Conservation (phyloP, 495 filamentous ascomycete genomes). For the Aspergillus sparsus region DNA sequence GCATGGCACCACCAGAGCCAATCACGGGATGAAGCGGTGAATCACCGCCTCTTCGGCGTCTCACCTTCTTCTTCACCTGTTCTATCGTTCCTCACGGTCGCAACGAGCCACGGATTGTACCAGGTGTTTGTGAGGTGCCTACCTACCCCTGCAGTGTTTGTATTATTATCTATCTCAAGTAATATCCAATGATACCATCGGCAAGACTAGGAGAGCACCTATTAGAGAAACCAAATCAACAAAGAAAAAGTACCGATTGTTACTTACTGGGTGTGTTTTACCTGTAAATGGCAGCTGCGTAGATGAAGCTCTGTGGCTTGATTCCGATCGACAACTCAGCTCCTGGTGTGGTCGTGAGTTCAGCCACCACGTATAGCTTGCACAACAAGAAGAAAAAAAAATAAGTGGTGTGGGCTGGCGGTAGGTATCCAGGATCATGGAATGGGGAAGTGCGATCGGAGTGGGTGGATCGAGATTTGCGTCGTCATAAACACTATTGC, state of each 20-base stretch:
- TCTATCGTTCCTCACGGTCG: neutral
- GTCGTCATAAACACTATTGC: neutral
- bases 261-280: no score
- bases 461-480: constrained; percentile 14
- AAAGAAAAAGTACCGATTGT: no score
- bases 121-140: no score
- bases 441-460: constrained; percentile 1
- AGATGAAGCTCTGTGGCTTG: neutral
- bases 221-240: no score
- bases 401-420: constrained; percentile 7
- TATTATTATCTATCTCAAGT: no score
- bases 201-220: no score
- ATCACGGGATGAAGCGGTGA: constrained; percentile 21
- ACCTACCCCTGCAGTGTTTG: no score
- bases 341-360: neutral
- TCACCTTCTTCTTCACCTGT: no score
- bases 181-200: no score
- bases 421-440: constrained; percentile 20
- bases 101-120: neutral
- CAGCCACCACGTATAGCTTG: constrained; percentile 12
- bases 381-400: constrained; percentile 6
- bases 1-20: constrained; percentile 21
- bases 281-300: neutral
- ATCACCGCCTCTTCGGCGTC: constrained; percentile 19
- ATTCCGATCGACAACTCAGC: constrained; percentile 5